A percentile compares a stretch with the other conserved stretches of the same genome.
Conservation (phyloP, 768 basidiomycete genomes). For the Pleurotus giganteus region DNA sequence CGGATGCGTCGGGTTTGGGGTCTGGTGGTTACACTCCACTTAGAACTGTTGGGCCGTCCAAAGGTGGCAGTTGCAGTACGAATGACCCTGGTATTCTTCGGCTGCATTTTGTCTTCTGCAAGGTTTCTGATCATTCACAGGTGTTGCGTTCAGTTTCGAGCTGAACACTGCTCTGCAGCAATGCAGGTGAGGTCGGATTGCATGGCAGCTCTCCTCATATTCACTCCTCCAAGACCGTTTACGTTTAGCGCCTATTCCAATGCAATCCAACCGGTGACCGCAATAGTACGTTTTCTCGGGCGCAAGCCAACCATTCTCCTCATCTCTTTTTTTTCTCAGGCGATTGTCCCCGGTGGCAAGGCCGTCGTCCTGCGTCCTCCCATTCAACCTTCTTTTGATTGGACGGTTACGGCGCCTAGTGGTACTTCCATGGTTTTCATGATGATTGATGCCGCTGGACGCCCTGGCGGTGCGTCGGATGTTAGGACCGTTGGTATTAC, state of each 20-base stretch:
- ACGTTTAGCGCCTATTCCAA: conserved; percentile 39
- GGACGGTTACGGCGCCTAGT: conserved; percentile 55
- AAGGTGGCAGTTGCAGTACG: conserved; percentile 51
- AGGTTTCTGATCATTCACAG: conserved; percentile 18
- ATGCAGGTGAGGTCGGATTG: conserved; percentile 47
- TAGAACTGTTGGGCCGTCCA: conserved; percentile 45
- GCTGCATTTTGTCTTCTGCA: not conserved
- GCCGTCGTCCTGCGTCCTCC: conserved; percentile 43
- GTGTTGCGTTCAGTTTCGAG: conserved; percentile 44
- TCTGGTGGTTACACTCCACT: conserved; percentile 57
- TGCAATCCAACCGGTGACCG: conserved; percentile 53
- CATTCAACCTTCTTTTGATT: conserved; percentile 39
- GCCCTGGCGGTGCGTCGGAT: conserved; percentile 61
- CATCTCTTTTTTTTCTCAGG: conserved; percentile 31
- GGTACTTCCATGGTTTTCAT: conserved; percentile 59
- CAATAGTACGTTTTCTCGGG: conserved; percentile 37
- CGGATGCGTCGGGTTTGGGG: conserved; percentile 67
- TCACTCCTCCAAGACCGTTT: conserved; percentile 36
- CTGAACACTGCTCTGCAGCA: conserved; percentile 55
- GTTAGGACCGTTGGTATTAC: conserved; percentile 45
- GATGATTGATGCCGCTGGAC: conserved; percentile 48
- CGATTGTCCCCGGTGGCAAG: conserved; percentile 62
- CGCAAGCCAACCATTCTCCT: not conserved
- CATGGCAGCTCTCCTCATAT: not conserved
- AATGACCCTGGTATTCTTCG: conserved; percentile 34